phyloP scores from a whole-genome alignment of 176 grass and related monocot genomes.

The Triticum turgidum region DNA sequence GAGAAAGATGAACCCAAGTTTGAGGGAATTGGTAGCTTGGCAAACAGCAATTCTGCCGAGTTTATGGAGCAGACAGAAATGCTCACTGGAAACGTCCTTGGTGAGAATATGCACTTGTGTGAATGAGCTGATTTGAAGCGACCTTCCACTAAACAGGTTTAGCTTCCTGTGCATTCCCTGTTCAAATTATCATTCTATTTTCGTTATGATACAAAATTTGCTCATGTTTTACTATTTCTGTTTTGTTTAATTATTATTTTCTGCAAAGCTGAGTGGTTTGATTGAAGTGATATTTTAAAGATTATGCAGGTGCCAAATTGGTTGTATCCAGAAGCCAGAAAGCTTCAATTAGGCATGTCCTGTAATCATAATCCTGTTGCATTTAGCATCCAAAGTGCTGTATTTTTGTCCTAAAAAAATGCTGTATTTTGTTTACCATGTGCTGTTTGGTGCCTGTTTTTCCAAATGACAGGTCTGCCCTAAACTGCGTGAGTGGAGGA shows the following conservation, averaged over 20 bases:
- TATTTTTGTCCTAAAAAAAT: background rate
- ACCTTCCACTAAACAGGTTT: conserved; percentile 49
- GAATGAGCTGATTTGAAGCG: conserved; percentile 35
- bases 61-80: conserved; percentile 32
- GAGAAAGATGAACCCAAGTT: conserved; percentile 22
- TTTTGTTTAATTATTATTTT: conserved; percentile 26
- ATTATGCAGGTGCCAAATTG: conserved; percentile 49
- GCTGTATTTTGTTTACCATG: conserved; percentile 55
- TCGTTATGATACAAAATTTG: conserved; percentile 20
- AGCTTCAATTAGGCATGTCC: conserved; percentile 50
- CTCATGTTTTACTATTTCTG: background rate
- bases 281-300: conserved; percentile 52
- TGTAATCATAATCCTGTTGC: conserved; percentile 9
- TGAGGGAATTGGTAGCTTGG: conserved; percentile 27
- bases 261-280: conserved; percentile 37
- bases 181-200: conserved; percentile 21
- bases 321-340: conserved; percentile 35
- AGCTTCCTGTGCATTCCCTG: conserved; percentile 36
- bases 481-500: conserved; percentile 33
- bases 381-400: background rate
- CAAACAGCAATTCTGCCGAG: conserved; percentile 27
- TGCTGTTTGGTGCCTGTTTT: conserved; percentile 29
- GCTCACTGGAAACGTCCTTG: background rate
- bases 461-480: conserved; percentile 41
- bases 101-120: conserved; percentile 13